Conservation (phyloP, 2,329 filamentous ascomycete genomes). For the Dactylellina drechsleri region DNA sequence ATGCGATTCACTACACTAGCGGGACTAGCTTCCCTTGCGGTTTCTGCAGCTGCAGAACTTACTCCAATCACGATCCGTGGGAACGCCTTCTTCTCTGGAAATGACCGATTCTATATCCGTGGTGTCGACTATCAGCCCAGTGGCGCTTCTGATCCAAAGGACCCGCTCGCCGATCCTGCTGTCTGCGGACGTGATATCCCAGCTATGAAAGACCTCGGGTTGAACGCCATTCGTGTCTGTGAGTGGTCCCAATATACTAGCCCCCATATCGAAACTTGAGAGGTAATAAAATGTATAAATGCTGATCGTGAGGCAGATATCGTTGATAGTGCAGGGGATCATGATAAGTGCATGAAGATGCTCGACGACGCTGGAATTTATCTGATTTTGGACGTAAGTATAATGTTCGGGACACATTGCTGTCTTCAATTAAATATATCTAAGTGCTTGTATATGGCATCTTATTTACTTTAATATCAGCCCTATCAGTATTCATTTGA, state of each 20-base stretch:
- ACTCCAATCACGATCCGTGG: conserved; percentile 50
- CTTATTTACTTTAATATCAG: too few species aligned
- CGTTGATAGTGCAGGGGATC: conserved; percentile 83
- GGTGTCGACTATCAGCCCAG: conserved; percentile 74
- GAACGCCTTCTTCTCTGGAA: conserved; percentile 71
- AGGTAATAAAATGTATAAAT: background rate
- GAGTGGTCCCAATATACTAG: conserved; percentile 30
- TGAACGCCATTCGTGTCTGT: conserved; percentile 90
- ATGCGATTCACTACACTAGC: conserved; percentile 70
- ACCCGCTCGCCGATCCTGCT: conserved; percentile 77
- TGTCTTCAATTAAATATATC: background rate
- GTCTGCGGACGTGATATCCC: conserved; percentile 81
- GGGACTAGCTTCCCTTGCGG: conserved; percentile 57
- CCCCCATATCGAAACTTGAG: background rate
- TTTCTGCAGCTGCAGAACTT: conserved; percentile 49
- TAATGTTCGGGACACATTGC: conserved; percentile 56
- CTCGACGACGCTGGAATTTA: conserved; percentile 89
- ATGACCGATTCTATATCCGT: conserved; percentile 70
- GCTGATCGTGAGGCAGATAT: conserved; percentile 67
- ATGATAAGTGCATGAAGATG: conserved; percentile 84
- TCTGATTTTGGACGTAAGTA: conserved; percentile 91
- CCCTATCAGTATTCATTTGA: too few species aligned
- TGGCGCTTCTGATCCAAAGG: conserved; percentile 71
- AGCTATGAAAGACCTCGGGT: conserved; percentile 83
- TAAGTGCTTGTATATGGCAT: too few species aligned